A percentile compares a stretch with the other conserved stretches of the same genome.
These are phyloP conservation scores for Boletus sensibilis DNA, from an alignment of 768 basidiomycete genomes.

Conservation along the genomic window DNA sequence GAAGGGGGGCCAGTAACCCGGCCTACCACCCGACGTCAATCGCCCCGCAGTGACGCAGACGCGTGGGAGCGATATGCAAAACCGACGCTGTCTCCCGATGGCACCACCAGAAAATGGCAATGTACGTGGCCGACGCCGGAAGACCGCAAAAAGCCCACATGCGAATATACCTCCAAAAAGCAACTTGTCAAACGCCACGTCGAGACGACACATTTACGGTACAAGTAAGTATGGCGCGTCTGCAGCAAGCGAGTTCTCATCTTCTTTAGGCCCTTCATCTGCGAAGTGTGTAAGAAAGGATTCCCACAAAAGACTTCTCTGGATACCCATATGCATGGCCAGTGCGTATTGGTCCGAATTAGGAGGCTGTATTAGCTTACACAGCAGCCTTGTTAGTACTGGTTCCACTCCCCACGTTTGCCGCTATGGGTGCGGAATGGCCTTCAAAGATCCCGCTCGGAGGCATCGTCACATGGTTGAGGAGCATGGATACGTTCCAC, in stretches of 20 bases:
- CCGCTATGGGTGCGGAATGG: conserved; percentile 47
- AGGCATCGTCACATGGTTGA: conserved; percentile 58
- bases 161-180: conserved; percentile 51
- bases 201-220: conserved; percentile 57
- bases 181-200: conserved; percentile 71
- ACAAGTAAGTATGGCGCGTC: conserved; percentile 46
- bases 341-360: conserved; percentile 37
- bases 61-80: conserved; percentile 36
- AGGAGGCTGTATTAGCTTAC: conserved; percentile 9
- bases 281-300: conserved; percentile 49
- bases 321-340: conserved; percentile 55
- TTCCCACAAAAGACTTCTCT: conserved; percentile 62
- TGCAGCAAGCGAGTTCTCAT: conserved; percentile 14
- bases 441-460: conserved; percentile 65
- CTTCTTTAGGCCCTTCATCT: conserved; percentile 47
- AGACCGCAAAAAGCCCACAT: conserved; percentile 34
- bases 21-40: conserved; percentile 22
- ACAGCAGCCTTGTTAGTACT: conserved; percentile 41
- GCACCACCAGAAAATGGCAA: conserved; percentile 37
- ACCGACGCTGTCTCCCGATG: conserved; percentile 33
- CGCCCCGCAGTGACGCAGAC: conserved; percentile 30
- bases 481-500: conserved; percentile 50
- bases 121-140: conserved; percentile 42
- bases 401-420: conserved; percentile 55
- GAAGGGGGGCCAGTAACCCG: conserved; percentile 21